Evolutionary conservation across 2,329 filamentous ascomycete species (phyloP).

Genomic region (Fusarium chaquense): DNA sequence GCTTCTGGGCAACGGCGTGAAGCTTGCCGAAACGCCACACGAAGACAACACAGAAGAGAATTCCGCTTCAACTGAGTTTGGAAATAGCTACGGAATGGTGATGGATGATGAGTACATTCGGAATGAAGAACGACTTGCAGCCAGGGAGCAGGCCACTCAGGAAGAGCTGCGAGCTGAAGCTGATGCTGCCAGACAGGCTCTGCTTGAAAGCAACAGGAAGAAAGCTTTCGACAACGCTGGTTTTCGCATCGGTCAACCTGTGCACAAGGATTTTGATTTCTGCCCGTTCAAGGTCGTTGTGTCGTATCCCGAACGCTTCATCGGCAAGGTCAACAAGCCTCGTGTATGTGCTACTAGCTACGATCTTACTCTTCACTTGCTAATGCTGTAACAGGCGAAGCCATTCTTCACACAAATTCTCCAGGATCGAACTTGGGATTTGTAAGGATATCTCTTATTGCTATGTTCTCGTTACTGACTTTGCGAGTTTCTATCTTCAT

Average conservation of each 20-base stretch:
- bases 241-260: conserved; percentile 45
- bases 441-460: conserved; percentile 66
- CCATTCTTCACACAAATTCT: conserved; percentile 71
- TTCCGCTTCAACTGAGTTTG: background rate
- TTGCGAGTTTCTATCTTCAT: conserved; percentile 74
- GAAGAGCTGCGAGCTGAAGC: conserved; percentile 6
- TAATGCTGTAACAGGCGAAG: conserved; percentile 51
- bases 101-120: conserved; percentile 19
- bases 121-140: background rate
- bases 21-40: conserved; percentile 24
- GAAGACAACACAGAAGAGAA: background rate
- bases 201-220: conserved; percentile 15
- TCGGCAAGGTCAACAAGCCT: conserved; percentile 64
- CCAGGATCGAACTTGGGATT: conserved; percentile 75
- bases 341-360: conserved; percentile 53
- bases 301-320: conserved; percentile 70
- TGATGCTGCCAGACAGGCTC: conserved; percentile 8
- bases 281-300: conserved; percentile 66
- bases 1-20: conserved; percentile 40
- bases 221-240: conserved; percentile 42
- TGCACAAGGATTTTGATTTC: conserved; percentile 53
- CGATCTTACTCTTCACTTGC: background rate
- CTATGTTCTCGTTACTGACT: conserved; percentile 17
- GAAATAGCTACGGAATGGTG: conserved; percentile 8
- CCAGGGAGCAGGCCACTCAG: background rate